Base-by-base conservation (phyloP, 345 rosid genomes). In the Iberis pinnata region DNA sequence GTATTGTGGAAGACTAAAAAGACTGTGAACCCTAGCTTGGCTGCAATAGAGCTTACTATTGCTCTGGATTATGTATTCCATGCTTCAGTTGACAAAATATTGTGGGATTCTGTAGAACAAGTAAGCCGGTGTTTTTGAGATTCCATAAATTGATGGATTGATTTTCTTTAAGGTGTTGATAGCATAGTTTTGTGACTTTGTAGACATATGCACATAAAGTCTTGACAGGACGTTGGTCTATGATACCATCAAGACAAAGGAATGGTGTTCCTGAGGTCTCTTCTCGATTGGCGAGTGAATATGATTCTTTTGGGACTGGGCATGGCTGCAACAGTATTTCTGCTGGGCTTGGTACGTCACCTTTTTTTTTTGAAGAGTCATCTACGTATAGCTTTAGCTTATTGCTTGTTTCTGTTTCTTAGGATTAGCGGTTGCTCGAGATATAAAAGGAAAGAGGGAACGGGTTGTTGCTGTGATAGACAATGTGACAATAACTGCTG, bases 361-460 rank as follows among this genome's bases (percentile, higher is more conserved):
- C 58, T 16, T 55, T 43, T 45, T 15, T 33, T 16, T 46, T 19
- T 37, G 22, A 2, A 22, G 4, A 22, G 25, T 22, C 25, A 22
- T 22, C n/a, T n/a, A n/a, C n/a, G n/a, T n/a, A n/a, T n/a, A n/a
- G n/a, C n/a, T n/a, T n/a, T n/a, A n/a, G n/a, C n/a, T n/a, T n/a
- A n/a, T n/a, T n/a, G n/a, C n/a, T 43, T 17, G 5, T 47, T 48
- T 35, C 9, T 54, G 40, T 37, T 32, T 48, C 37, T 35, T 62
- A 86, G 96, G 96, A 54, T 72, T 90, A 85, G 98, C 96, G 13
- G 72, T 84, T 49, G 92, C 92, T 24, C 83, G 98, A 35, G 98
- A 90, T 82, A 70, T 84, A 18, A 82, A 84, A 73, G 92, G 96
- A 56, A 87, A 80, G 73, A 78, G 75, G 26, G 92, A 86, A 38